Base-by-base conservation (phyloP, 331 rosid genomes). In the Stylosanthes scabra region DNA sequence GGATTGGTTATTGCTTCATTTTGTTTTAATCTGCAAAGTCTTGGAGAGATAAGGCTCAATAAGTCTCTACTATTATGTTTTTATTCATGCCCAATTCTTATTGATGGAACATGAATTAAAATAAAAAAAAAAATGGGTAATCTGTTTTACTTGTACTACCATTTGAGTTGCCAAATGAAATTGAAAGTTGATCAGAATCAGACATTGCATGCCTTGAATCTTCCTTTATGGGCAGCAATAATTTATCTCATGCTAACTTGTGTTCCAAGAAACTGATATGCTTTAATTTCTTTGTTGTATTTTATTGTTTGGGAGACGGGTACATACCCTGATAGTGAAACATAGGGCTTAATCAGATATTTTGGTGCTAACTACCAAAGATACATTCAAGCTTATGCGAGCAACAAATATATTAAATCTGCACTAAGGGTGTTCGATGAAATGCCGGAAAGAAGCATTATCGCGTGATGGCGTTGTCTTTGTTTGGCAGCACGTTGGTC, bases 381-480 rank as follows among this genome's bases (percentile, higher is more conserved):
- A 75, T 93, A 34, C 86, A 84, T 74, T 89, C 75, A 2, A 31
- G 87, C 75, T 34, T 93, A 87, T 78, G 86, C 92, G 1, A 78
- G 59, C 77, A 93, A 93, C 67, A 80, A 70, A 68, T 87, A 89
- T 72, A 44, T 87, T 72, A 80, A 9, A 28, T 80, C 79, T 1
- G 95, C 98, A 58, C 91, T 88, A 45, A 78, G 54, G 14, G 72
- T 87, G 89, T 90, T 90, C 52, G 92, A 90, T 80, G 89, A 90
- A 88, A 93, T 93, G 92, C 0, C 76, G 0, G 80, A 72, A 37
- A 88, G 83, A 80, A 93, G 14, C 25, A 65, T 68, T 44, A 74
- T 90, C 29, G 80, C 93, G 0, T 90, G 97, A 97, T 72, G 41
- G 94, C 87, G 0, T 60, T 92, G 78, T 67, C 62, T 58, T 79